Conservation (phyloP, 2,329 filamentous ascomycete species). For the Graphiopsis chlorocephala region DNA sequence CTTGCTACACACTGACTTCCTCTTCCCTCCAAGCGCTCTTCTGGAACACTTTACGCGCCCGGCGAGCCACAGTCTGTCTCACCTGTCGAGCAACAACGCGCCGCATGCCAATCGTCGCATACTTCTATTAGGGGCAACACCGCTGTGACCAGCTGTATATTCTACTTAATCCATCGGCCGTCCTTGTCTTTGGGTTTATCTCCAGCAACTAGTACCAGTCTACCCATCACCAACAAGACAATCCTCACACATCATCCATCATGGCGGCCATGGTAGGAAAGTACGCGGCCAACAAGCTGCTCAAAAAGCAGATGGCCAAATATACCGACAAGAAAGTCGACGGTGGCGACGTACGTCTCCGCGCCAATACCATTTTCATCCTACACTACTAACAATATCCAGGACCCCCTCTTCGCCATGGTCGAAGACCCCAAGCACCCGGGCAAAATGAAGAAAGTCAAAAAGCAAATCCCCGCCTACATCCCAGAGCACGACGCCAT, state of each 20-base stretch:
- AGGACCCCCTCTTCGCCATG: slow-evolving; percentile 90
- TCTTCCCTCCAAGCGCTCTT: not conserved
- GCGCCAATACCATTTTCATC: not conserved
- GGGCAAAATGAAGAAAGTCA: slow-evolving; percentile 76
- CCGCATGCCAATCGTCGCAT: slow-evolving; percentile 14
- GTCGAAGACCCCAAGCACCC: slow-evolving; percentile 70
- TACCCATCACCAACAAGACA: not conserved
- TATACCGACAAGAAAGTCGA: slow-evolving; percentile 44
- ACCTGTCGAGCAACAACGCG: not conserved
- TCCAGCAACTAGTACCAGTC: not conserved
- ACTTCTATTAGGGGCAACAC: slow-evolving; percentile 13
- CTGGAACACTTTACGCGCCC: slow-evolving; percentile 12
- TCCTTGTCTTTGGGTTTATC: not conserved
- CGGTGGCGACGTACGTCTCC: slow-evolving; percentile 40
- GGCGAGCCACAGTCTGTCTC: slow-evolving; percentile 10
- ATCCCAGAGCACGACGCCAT: slow-evolving; percentile 78
- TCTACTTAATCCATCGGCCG: not conserved
- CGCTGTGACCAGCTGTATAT: not conserved
- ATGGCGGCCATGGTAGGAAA: slow-evolving; percentile 49
- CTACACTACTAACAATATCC: slow-evolving; percentile 18
- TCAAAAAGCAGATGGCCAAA: slow-evolving; percentile 47
- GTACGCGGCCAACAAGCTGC: slow-evolving; percentile 50
- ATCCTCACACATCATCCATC: slow-evolving; percentile 17
- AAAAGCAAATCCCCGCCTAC: slow-evolving; percentile 79
- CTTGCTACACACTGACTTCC: not conserved